phyloP scores from a whole-genome alignment of 345 rosid genomes.

The Lepidium didymum region DNA sequence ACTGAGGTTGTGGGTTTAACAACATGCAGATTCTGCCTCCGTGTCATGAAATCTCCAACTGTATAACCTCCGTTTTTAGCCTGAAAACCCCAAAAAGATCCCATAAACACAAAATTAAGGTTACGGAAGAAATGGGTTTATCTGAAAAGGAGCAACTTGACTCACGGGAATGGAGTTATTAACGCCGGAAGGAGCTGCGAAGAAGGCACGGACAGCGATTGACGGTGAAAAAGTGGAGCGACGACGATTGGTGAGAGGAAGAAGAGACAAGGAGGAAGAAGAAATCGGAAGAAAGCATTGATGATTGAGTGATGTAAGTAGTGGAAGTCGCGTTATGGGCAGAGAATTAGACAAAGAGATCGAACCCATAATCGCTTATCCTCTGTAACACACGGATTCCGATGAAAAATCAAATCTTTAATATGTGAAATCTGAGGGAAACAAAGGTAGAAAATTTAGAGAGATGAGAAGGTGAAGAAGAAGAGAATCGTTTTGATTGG shows the following conservation, averaged over 20 bases:
- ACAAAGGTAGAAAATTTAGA: background rate
- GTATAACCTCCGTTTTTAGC: slow-evolving; percentile 51
- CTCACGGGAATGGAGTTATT: slow-evolving; percentile 50
- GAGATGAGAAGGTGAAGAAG: background rate
- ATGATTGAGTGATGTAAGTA: slow-evolving; percentile 18
- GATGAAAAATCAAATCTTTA: background rate
- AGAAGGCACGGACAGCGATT: slow-evolving; percentile 6
- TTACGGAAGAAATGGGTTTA: background rate
- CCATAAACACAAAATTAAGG: background rate
- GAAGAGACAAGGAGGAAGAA: slow-evolving; percentile 8
- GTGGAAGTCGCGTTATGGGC: slow-evolving; percentile 30
- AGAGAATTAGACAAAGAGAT: slow-evolving; percentile 24
- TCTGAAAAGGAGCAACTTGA: background rate
- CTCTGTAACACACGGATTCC: slow-evolving; percentile 15
- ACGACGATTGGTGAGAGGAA: slow-evolving; percentile 20
- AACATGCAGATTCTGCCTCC: slow-evolving; percentile 51
- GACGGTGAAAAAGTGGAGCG: slow-evolving; percentile 19
- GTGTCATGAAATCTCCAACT: slow-evolving; percentile 91
- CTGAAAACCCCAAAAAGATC: slow-evolving; percentile 26
- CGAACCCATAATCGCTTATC: slow-evolving; percentile 32
- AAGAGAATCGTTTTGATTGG: slow-evolving; percentile 16
- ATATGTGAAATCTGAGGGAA: background rate
- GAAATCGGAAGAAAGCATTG: background rate
- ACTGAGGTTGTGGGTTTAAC: slow-evolving; percentile 74
- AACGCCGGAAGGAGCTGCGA: slow-evolving; percentile 30